phyloP scores from a whole-genome alignment of 164 flowering plant genomes.

The Chimonanthus salicifolius region DNA sequence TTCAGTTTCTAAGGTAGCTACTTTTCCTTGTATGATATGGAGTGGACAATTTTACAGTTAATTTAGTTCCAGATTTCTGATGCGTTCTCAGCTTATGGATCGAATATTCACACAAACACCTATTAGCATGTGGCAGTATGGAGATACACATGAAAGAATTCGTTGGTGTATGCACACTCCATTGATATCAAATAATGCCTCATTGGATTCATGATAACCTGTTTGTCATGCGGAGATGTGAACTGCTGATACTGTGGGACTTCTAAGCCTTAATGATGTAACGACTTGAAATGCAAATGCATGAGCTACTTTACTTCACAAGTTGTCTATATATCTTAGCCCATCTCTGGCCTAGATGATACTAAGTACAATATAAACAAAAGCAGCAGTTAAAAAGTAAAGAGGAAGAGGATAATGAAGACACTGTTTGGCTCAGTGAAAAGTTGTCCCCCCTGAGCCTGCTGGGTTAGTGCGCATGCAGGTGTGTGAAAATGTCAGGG shows the following conservation, averaged over 20 bases:
- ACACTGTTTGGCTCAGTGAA: background rate
- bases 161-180: background rate
- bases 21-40: background rate
- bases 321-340: background rate
- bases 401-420: background rate
- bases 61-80: background rate
- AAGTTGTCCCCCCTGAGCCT: background rate
- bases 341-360: too few relatives aligned
- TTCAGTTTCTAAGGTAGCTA: constrained; percentile 64
- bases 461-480: background rate
- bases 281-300: background rate
- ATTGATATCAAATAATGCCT: background rate
- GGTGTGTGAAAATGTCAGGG: background rate
- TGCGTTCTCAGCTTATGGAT: background rate
- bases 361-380: background rate
- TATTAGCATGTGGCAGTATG: background rate
- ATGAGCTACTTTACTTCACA: too few relatives aligned
- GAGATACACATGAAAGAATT: background rate
- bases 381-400: background rate
- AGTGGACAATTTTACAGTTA: background rate
- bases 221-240: background rate
- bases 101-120: background rate
- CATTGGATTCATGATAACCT: background rate
- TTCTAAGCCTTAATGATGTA: background rate
- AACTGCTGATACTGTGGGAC: background rate